Evolutionary conservation across 2,329 filamentous ascomycete genomes (phyloP).

Genomic region (Verruconis gallopava): DNA sequence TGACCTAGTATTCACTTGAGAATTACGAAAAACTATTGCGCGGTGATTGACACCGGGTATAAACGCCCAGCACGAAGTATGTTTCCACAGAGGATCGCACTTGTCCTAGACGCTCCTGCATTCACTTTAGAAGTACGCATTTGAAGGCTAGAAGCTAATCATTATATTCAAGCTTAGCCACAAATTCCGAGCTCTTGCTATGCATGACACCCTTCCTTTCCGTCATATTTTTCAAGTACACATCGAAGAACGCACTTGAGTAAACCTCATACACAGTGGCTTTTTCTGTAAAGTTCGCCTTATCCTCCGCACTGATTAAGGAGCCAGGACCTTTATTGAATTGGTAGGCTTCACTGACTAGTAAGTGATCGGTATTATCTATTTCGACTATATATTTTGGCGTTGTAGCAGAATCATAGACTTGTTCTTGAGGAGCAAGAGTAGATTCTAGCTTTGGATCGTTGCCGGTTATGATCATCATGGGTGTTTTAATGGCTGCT

Average conservation of each 20-base stretch:
- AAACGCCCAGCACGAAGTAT: too few relatives aligned
- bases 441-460: slow-evolving; percentile 1
- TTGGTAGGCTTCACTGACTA: background rate
- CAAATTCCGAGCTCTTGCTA: background rate
- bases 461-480: slow-evolving; percentile 2
- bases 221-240: background rate
- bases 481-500: background rate
- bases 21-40: too few relatives aligned
- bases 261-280: background rate
- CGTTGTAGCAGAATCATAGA: background rate
- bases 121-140: too few relatives aligned
- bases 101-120: too few relatives aligned
- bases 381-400: slow-evolving; percentile 1
- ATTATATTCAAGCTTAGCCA: background rate
- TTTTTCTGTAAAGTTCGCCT: slow-evolving; percentile 1
- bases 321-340: background rate
- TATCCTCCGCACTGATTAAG: background rate
- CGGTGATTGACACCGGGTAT: too few relatives aligned
- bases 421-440: background rate
- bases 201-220: background rate
- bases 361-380: background rate
- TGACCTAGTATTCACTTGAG: too few relatives aligned
- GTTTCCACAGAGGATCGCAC: too few relatives aligned
- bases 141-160: too few relatives aligned
- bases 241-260: slow-evolving; percentile 1